Base-by-base conservation (phyloP, 2,329 filamentous ascomycete species). In the Shiraia bambusicola region DNA sequence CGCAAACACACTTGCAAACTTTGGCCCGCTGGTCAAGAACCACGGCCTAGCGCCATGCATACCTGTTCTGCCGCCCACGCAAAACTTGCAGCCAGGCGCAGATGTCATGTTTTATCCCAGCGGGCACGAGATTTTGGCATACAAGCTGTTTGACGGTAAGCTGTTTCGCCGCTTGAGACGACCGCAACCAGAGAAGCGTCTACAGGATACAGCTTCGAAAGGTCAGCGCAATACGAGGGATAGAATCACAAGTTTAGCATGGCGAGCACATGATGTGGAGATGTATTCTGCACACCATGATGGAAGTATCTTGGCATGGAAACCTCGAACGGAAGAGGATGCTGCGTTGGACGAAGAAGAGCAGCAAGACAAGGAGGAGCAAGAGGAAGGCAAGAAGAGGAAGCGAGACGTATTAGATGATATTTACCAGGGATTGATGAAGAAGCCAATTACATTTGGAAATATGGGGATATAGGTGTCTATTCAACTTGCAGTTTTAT, bases 1-100 rank as follows among this genome's bases (percentile, higher is more conserved):
- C 2, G 86, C 86, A 13, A 96, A 97, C 66, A 94, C 88, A 0
- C 80, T 96, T 5, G 87, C 87, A 0, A 91, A 86, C 65, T 97
- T 96, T 61, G 90, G 90, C 0, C 87, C 91, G 1, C 77, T 83
- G 19, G 77, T 96, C 28, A 85, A 84, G 56, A 96, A 96, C 64
- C 77, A 56, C 0, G 64, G 67, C 7, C 67, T 71, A 2, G 70
- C 72, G 3, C 60, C 67, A 4, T 47, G 69, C 15, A 55, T 69
- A 51, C 67, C 74, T 50, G 35, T 77, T 49, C 39, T 78, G 72
- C 52, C 83, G 79, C 88, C 90, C 0, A 74, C 73, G 1, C 73
- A 78, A 6, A 62, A 85, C 17, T 79, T 79, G 3, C 68, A 72
- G 4, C 70, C 77, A 0, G 76, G 77, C 0, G 76, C 80, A 26